Evolutionary conservation across 2,329 filamentous ascomycete species (phyloP).

Genomic region (Fusarium sp.): DNA sequence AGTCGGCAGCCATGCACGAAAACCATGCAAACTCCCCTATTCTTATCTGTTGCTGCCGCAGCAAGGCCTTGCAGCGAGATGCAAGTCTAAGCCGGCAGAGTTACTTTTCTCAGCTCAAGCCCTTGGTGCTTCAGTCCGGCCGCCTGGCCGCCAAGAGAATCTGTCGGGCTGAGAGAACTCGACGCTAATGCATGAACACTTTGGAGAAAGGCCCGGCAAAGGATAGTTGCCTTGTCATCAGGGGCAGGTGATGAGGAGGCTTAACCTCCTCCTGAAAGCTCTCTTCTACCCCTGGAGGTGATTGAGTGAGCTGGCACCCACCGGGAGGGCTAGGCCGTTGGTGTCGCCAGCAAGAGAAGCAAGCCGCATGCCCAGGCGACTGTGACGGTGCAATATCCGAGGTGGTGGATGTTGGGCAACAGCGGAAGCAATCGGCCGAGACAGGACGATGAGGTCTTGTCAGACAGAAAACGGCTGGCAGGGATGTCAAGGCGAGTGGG

Average conservation of each 20-base stretch:
- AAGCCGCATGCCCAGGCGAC: not conserved
- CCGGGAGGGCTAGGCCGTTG: not conserved
- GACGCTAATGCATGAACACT: slow-evolving; percentile 36
- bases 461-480: slow-evolving; percentile 22
- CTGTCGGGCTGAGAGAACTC: slow-evolving; percentile 13
- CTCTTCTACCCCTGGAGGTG: not conserved
- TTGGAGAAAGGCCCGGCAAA: slow-evolving; percentile 19
- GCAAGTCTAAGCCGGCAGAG: slow-evolving; percentile 23
- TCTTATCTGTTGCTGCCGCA: slow-evolving; percentile 34
- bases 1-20: slow-evolving; percentile 49
- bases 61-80: slow-evolving; percentile 24
- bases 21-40: slow-evolving; percentile 44
- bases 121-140: slow-evolving; percentile 10
- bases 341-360: not conserved
- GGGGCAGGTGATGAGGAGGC: slow-evolving; percentile 4
- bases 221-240: slow-evolving; percentile 4
- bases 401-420: slow-evolving; percentile 10
- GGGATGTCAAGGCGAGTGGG: slow-evolving; percentile 12
- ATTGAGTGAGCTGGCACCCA: not conserved
- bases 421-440: slow-evolving; percentile 21
- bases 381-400: slow-evolving; percentile 5
- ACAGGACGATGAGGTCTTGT: slow-evolving; percentile 15
- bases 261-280: not conserved
- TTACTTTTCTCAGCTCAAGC: slow-evolving; percentile 16
- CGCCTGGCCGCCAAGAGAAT: slow-evolving; percentile 16